Evolutionary conservation across 495 filamentous ascomycete genomes (phyloP), one percentile per base, ranked within the genome.

Genomic region (Arthonia radiata): DNA sequence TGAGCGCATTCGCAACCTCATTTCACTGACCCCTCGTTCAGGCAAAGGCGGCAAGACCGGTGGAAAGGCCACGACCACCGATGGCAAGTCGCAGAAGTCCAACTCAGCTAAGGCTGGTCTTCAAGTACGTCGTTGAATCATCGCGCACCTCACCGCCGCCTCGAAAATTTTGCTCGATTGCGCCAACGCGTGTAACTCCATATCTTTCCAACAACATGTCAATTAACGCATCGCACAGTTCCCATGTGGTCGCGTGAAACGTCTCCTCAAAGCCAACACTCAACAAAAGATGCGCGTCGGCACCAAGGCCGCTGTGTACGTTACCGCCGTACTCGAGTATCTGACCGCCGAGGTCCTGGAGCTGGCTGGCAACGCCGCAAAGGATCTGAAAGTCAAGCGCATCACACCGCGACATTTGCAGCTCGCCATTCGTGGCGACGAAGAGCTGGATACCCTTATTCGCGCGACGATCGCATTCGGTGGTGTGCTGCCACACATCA

Each of bases 211-310:
- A 15, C 18, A 9, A 9, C 24, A 32, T 5, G 10, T 13, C 26
- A n/a, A 31, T 26, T 21, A 27, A 31, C 31, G 31, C 24, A 36
- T 30, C 10, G 24, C 4, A 32, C 47, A 97, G 89, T 97, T 97
- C 56, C 86, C 86, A 22, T 97, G 86, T 48, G 86, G 86, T 54
- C 89, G 86, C 72, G 82, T 97, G 45, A 97, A 97, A 71, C 82
- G 86, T 57, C 92, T 93, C 60, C 59, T 97, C 45, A 93, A 93
- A 65, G 86, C 86, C 52, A 92, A 91, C 55, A 94, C 86, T 14
- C 86, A 93, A 42, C 89, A 91, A 54, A 94, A 94, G 64, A 94
- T 93, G 80, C 83, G 86, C 56, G 89, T 97, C 37, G 89, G 86
- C 41, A 86, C 86, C 39, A 97, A 97, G 60, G 86, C 86, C 31